Base-by-base conservation (phyloP, 768 basidiomycete species). In the Fistulinella prunicolor region DNA sequence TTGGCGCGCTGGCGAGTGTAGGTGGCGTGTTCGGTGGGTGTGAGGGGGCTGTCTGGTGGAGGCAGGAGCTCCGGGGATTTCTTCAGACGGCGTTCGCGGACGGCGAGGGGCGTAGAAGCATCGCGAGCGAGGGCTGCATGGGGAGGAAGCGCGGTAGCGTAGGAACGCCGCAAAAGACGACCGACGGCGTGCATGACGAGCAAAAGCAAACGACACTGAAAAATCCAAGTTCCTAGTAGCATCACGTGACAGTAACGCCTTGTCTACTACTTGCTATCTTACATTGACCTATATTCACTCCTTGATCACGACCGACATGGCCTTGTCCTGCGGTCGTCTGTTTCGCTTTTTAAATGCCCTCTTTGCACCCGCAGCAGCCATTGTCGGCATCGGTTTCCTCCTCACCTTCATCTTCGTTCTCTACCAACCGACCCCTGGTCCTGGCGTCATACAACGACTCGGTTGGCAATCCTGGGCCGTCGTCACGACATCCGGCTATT, bases 391-490 rank as follows among this genome's bases (percentile, higher is more conserved):
- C 69, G 81, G 81, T 14, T 77, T 77, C 47, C 73, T 90, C 36
- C 83, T 94, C 45, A 80, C 82, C 2, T 86, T 84, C 62, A 69
- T 89, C 28, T 89, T 91, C 60, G 72, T 93, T 19, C 81, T 95
- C 26, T 86, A 91, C 59, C 88, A 90, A 62, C 89, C 88, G 3
- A 79, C 78, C 9, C 73, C 74, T 2, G 88, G 88, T 3, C 88
- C 88, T 16, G 88, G 88, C 1, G 64, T 76, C 13, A 63, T 76
- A 13, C 88, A 91, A 59, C 76, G 79, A 38, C 71, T 96, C 17
- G 91, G 91, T 23, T 94, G 92, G 92, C 92, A 94, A 59, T 77
- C 86, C 7, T 95, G 89, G 89, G 92, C 89, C 37, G 60, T 78
- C 3, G 73, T 93, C 0, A 64, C 69, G 2, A 63, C 75, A 21